Evolutionary conservation across 257 asterid genomes (phyloP), one percentile per base, ranked within the genome.

Genomic region (Solanum bukasovii): DNA sequence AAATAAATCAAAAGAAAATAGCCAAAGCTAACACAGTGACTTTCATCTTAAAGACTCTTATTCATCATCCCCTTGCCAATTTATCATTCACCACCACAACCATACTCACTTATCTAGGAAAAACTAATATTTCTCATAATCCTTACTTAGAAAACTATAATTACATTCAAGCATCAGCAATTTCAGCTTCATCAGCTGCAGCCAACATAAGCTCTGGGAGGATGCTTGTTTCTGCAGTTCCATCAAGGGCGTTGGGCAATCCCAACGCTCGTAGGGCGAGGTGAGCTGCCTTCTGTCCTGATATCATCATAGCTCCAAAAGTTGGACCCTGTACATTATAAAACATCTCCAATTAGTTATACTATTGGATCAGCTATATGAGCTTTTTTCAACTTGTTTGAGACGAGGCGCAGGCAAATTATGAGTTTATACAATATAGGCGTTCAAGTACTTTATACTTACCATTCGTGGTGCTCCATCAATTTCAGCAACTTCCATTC

Each of bases 391-490:
- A 59, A 59, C 25, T 56, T 56, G 11, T 56, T 56, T 56, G 65
- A 56, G 25, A 56, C 65, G 10, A 56, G 1, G 10, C 65, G 9
- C 4, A 18, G 5, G 10, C 65, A 56, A 56, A 56, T 18, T 59
- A 59, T 21, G 67, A 59, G 67, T 56, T 56, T 18, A 56, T 56
- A 56, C 10, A 18, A 56, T 56, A 18, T 18, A 18, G n/a, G 0
- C 4, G 65, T 56, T 16, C n/a, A 13, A 13, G 5, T 44, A 79
- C 7, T 77, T 40, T 20, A 46, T 3, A 44, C 68, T 90, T 88
- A 96, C 99, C 99, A 96, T 96, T 92, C 99, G 93, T 9, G 99
- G 99, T 16, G 99, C 88, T 35, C 99, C 99, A 71, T 96, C 98
- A 42, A 96, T 96, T 61, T 96, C 99, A 2, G 99, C 99, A 49